Percentiles rank a stretch among this genome's conserved stretches.
phyloP scores from a whole-genome alignment of 257 asterid genomes.

The Rhazya stricta region DNA sequence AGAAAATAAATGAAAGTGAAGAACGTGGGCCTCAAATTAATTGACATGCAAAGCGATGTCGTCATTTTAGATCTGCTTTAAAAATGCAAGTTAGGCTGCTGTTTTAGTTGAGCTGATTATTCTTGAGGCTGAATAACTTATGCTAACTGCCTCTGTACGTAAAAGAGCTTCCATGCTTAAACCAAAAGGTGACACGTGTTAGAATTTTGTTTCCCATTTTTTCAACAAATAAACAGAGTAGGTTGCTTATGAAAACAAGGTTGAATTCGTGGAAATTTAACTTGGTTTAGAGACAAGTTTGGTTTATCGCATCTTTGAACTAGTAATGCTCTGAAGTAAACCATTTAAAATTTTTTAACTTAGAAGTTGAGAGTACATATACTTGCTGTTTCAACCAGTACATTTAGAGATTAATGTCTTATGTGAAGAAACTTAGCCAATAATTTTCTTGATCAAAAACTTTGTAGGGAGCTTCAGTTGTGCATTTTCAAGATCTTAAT shows the following conservation, averaged over 20 bases:
- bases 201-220: neutral
- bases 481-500: conserved; percentile 36
- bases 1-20: neutral
- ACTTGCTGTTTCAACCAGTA: too few relatives aligned
- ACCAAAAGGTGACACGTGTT: neutral
- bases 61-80: neutral
- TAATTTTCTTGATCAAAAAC: neutral
- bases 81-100: neutral
- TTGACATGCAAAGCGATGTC: neutral
- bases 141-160: neutral
- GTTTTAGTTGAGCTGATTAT: neutral
- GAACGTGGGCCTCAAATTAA: neutral
- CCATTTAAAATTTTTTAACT: neutral
- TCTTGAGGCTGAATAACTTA: neutral
- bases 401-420: neutral
- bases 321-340: neutral
- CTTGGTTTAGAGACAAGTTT: neutral
- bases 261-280: neutral
- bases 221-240: neutral
- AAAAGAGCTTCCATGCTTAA: neutral
- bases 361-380: too few relatives aligned
- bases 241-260: neutral
- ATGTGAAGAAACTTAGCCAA: neutral
- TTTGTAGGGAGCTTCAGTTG: conserved; percentile 36
- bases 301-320: neutral